These are phyloP conservation scores for Astrothelium macrocarpum DNA, from an alignment of 495 filamentous ascomycete species.

Conservation along the genomic window DNA sequence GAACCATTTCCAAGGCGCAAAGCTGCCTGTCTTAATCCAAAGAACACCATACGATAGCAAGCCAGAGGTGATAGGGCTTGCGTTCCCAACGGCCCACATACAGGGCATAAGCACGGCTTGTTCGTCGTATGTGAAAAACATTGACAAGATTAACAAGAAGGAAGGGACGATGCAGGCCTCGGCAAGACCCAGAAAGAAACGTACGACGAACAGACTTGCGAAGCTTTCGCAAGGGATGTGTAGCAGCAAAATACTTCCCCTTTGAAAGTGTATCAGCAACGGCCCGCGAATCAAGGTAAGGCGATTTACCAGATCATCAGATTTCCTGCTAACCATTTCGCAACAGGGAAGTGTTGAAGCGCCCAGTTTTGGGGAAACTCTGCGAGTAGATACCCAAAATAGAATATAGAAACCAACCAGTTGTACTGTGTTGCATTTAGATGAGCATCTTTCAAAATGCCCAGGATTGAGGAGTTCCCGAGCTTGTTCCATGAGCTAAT, in stretches of 20 bases:
- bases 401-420: constrained; percentile 29
- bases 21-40: constrained; percentile 35
- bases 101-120: constrained; percentile 37
- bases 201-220: constrained; percentile 34
- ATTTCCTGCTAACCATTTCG: constrained; percentile 35
- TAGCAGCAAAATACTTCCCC: constrained; percentile 33
- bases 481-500: constrained; percentile 19
- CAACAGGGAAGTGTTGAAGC: constrained; percentile 35
- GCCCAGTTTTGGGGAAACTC: constrained; percentile 38
- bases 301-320: constrained; percentile 31
- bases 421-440: constrained; percentile 28
- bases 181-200: constrained; percentile 34
- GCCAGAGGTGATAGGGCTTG: constrained; percentile 36
- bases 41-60: constrained; percentile 36
- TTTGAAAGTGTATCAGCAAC: constrained; percentile 11
- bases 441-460: constrained; percentile 26
- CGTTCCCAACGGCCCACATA: constrained; percentile 37
- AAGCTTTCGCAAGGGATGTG: constrained; percentile 35
- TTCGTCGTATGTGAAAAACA: constrained; percentile 39
- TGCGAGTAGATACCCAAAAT: constrained; percentile 23
- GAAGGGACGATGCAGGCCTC: constrained; percentile 37
- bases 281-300: background rate
- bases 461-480: constrained; percentile 34
- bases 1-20: constrained; percentile 37
- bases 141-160: constrained; percentile 25